These are phyloP conservation scores for Tolypocladium sp. DNA, from an alignment of 2,329 filamentous ascomycete species.

Conservation along the genomic window DNA sequence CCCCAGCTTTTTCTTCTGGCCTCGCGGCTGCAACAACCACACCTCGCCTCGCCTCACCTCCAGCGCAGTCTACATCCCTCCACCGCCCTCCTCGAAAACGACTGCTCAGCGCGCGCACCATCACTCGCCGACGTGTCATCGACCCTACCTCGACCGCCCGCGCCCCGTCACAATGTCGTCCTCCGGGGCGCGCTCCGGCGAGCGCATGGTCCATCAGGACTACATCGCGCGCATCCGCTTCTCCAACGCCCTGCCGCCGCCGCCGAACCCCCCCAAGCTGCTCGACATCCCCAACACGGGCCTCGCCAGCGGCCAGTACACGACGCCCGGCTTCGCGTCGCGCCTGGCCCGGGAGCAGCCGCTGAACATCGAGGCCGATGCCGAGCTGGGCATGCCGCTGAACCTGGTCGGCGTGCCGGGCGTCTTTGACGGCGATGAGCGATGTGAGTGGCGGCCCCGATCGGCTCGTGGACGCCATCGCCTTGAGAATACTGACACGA, in stretches of 20 bases:
- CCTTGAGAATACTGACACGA: background rate
- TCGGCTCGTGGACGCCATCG: background rate
- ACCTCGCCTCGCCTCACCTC: background rate
- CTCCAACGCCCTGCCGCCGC: conserved; percentile 89
- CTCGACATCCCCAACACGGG: conserved; percentile 95
- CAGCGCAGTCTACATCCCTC: background rate
- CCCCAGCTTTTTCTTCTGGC: background rate
- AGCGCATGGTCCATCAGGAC: conserved; percentile 74
- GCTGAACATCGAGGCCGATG: conserved; percentile 93
- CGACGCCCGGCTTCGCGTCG: conserved; percentile 81
- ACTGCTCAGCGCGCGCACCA: background rate
- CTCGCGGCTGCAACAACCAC: background rate
- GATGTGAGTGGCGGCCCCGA: conserved; percentile 48
- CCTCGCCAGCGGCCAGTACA: conserved; percentile 78
- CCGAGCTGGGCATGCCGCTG: conserved; percentile 94
- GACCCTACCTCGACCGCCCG: background rate
- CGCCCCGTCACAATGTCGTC: conserved; percentile 18
- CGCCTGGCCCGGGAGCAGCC: conserved; percentile 85
- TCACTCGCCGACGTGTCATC: background rate
- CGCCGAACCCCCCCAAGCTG: conserved; percentile 89
- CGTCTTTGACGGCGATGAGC: conserved; percentile 90
- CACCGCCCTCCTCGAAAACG: background rate
- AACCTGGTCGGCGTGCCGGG: conserved; percentile 92
- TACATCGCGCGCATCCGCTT: conserved; percentile 95
- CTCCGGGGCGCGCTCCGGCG: conserved; percentile 31